Evolutionary conservation across 495 filamentous ascomycete species (phyloP), one percentile per base, ranked within the genome.

Genomic region (Penicillium egyptiacum): DNA sequence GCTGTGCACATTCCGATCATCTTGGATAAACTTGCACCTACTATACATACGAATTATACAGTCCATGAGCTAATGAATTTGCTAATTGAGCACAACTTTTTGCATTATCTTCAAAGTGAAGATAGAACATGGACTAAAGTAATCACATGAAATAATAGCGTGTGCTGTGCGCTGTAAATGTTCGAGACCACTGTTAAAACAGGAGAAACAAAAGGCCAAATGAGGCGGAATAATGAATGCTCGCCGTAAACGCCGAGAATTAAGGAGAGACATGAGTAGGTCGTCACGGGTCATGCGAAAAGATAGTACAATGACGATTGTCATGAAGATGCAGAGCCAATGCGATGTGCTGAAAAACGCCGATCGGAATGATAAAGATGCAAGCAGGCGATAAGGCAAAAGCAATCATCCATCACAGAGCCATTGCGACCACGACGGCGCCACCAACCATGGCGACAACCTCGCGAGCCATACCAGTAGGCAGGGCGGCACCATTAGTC

Each of bases 381-480:
- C 55, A 31, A 30, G 52, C 20, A 52, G 22, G 31, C 25, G 22
- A 53, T 17, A 26, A 44, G 23, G 17, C 40, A 41, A 11, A 23
- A 43, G 20, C 2, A 2, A 23, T 31, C 9, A 20, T 25, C 10
- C 11, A 48, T 70, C 63, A 77, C 45, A 79, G 59, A 39, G 68
- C 70, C 61, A 77, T 72, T 17, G 70, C 75, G 22, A 76, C 67
- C 11, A 70, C 43, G 26, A 75, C 67, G 20, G 75, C 75, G 16
- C 75, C 75, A 8, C 75, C 75, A 25, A 83, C 50, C 61, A 82
- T 73, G 16, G 71, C 70, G 31, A 74, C 62, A 44, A 80, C 64
- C 62, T 80, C 79, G 10, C 69, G 71, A 28, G 56, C 58, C 25
- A 73, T 57, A 4, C 68, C 68, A 22, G 63, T 56, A 17, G 68